phyloP scores from a whole-genome alignment of 768 basidiomycete species.

The Daedaleopsis sinensis region DNA sequence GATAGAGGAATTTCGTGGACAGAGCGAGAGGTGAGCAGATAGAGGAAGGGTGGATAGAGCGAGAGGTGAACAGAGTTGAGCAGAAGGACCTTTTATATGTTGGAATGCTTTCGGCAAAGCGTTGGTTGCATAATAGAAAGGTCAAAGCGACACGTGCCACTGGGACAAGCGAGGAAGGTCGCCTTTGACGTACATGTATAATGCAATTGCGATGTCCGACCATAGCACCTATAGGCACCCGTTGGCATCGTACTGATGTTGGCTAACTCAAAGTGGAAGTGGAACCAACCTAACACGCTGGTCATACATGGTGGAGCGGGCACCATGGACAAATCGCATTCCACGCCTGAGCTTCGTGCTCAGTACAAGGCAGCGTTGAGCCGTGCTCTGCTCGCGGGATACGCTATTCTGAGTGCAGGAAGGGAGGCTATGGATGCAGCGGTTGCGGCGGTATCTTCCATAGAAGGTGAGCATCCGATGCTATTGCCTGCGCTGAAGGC shows the following conservation, averaged over 20 bases:
- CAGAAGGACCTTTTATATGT: not conserved
- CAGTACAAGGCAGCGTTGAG: slow-evolving; percentile 59
- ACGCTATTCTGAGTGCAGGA: slow-evolving; percentile 61
- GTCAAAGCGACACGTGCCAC: too few species aligned
- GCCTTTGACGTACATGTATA: too few species aligned
- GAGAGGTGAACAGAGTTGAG: not conserved
- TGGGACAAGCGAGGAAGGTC: too few species aligned
- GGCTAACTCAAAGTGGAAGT: not conserved
- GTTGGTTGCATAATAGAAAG: not conserved
- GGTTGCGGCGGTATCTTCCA: slow-evolving; percentile 67
- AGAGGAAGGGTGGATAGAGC: not conserved
- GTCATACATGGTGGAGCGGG: slow-evolving; percentile 85
- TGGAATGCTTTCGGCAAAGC: not conserved
- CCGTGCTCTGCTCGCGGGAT: slow-evolving; percentile 60
- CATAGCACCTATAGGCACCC: too few species aligned
- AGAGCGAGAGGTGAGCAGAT: not conserved
- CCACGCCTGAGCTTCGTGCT: slow-evolving; percentile 62
- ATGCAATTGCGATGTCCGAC: too few species aligned
- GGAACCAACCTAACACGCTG: slow-evolving; percentile 33
- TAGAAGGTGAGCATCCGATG: slow-evolving; percentile 65
- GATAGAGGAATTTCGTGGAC: not conserved
- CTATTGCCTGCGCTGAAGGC: not conserved
- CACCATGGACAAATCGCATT: slow-evolving; percentile 57
- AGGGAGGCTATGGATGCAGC: slow-evolving; percentile 86
- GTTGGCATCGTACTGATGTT: too few species aligned